A percentile compares a stretch with the other conserved stretches of the same genome.
phyloP scores from a whole-genome alignment of 768 basidiomycete genomes.

The Termitomyces sp. region DNA sequence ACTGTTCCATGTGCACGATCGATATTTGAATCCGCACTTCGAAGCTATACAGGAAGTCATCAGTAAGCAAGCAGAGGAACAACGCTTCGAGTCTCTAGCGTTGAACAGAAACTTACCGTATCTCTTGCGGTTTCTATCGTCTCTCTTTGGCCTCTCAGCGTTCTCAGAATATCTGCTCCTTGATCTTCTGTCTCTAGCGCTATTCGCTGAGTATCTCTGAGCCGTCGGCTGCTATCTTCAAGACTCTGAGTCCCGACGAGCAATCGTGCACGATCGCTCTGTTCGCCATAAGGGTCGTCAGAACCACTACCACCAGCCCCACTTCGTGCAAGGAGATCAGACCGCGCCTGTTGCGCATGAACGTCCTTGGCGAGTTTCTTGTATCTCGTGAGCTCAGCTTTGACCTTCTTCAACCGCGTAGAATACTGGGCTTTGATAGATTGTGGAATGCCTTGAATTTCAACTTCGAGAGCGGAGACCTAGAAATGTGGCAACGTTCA shows the following conservation, averaged over 20 bases:
- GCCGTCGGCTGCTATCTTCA: slow-evolving; percentile 67
- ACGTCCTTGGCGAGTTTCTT: slow-evolving; percentile 78
- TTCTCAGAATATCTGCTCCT: slow-evolving; percentile 84
- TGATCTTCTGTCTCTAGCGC: slow-evolving; percentile 93
- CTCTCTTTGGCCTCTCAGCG: slow-evolving; percentile 79
- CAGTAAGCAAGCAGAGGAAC: not conserved
- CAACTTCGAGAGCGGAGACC: slow-evolving; percentile 94
- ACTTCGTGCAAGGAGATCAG: slow-evolving; percentile 48
- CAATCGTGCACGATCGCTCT: slow-evolving; percentile 66
- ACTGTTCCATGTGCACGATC: slow-evolving; percentile 86
- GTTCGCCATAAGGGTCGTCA: slow-evolving; percentile 70
- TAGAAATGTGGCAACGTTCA: slow-evolving; percentile 22
- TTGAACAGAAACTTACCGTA: slow-evolving; percentile 46
- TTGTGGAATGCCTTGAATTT: slow-evolving; percentile 87
- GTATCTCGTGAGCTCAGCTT: slow-evolving; percentile 65
- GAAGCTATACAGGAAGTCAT: slow-evolving; percentile 44
- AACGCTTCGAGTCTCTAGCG: not conserved
- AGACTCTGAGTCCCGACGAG: slow-evolving; percentile 69
- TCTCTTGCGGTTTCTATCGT: slow-evolving; percentile 87
- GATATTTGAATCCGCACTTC: slow-evolving; percentile 77
- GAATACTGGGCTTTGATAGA: slow-evolving; percentile 73
- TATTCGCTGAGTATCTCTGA: slow-evolving; percentile 77
- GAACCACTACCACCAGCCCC: slow-evolving; percentile 25
- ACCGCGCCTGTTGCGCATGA: slow-evolving; percentile 44
- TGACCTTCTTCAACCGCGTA: slow-evolving; percentile 61